phyloP scores from a whole-genome alignment of 192 early-diverging fungal genomes.

The Linnemannia zychae region DNA sequence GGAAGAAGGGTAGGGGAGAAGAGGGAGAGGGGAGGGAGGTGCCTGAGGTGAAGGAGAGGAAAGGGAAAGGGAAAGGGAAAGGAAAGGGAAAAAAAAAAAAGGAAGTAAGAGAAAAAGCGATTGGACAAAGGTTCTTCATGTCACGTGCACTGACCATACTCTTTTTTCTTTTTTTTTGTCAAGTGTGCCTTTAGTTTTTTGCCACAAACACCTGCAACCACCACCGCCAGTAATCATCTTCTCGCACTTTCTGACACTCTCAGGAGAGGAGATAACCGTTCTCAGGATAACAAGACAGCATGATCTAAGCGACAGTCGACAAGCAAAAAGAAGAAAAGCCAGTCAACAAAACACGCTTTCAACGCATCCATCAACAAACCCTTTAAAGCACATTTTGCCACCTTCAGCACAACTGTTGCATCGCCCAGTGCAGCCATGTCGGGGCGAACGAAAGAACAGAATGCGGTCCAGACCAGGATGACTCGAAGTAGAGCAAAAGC shows the following conservation, averaged over 20 bases:
- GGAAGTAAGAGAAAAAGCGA: slow-evolving; percentile 1
- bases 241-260: neutral
- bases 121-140: neutral
- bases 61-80: neutral
- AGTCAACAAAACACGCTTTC: neutral
- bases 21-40: neutral
- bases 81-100: neutral
- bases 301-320: neutral
- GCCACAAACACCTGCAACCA: too few relatives aligned
- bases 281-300: neutral
- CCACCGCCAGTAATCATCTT: neutral
- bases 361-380: neutral
- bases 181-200: too few relatives aligned
- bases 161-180: neutral
- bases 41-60: neutral
- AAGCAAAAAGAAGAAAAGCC: neutral
- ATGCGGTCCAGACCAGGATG: neutral
- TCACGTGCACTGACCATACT: neutral
- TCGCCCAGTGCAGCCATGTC: neutral
- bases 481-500: neutral
- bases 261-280: neutral
- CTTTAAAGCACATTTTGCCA: neutral
- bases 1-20: neutral
- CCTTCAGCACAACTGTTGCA: neutral
- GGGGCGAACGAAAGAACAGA: neutral